Evolutionary conservation across 1,284 basidiomycete genomes (phyloP).

Genomic region (Coriolopsis trogii): DNA sequence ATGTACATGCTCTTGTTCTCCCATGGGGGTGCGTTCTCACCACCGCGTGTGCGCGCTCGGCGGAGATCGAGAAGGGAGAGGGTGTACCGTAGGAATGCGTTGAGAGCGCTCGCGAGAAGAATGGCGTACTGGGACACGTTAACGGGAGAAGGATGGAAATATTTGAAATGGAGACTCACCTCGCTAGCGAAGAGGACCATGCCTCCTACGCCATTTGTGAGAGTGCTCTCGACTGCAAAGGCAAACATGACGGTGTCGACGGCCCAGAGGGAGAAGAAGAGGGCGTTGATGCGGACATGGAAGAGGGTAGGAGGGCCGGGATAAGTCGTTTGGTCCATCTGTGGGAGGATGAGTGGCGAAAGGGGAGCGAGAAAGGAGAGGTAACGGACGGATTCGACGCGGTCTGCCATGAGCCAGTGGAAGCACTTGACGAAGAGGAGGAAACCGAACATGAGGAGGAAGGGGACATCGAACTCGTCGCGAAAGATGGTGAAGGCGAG

Average conservation of each 20-base stretch:
- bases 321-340: constrained; percentile 97
- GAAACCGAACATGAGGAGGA: constrained; percentile 90
- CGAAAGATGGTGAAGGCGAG: constrained; percentile 97
- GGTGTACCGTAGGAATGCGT: constrained; percentile 84
- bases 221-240: constrained; percentile 78
- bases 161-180: constrained; percentile 46
- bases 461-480: constrained; percentile 91
- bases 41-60: constrained; percentile 73
- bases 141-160: background rate
- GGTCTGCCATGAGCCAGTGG: constrained; percentile 94
- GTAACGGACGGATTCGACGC: constrained; percentile 88
- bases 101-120: constrained; percentile 80
- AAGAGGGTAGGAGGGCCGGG: constrained; percentile 83
- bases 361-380: background rate
- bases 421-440: constrained; percentile 96
- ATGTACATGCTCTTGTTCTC: constrained; percentile 98
- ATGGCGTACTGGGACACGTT: constrained; percentile 94
- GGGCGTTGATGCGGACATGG: constrained; percentile 79
- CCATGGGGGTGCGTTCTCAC: constrained; percentile 91
- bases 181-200: constrained; percentile 97
- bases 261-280: constrained; percentile 72
- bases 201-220: constrained; percentile 81
- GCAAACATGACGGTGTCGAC: constrained; percentile 77
- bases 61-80: constrained; percentile 84
- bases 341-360: background rate